A percentile compares a stretch with the other conserved stretches of the same genome.
phyloP scores from a whole-genome alignment of 1,284 basidiomycete genomes.

The Trametes hirsuta region DNA sequence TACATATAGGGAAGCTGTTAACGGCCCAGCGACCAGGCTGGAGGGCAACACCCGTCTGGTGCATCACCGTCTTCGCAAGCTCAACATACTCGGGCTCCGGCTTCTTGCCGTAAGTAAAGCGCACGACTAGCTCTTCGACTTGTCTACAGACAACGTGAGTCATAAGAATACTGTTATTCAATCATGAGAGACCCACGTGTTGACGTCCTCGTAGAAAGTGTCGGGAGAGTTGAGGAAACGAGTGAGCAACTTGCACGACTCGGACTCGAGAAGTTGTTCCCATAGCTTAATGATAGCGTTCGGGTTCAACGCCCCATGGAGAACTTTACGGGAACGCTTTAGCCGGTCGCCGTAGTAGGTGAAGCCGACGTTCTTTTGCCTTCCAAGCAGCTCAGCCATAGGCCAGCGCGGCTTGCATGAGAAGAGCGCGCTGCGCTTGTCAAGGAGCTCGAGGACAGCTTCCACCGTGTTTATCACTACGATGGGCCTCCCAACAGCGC shows the following conservation, averaged over 20 bases:
- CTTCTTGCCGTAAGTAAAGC: slow-evolving; percentile 7
- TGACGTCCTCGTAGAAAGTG: not conserved
- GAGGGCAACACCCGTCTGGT: slow-evolving; percentile 6
- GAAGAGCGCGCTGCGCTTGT: slow-evolving; percentile 10
- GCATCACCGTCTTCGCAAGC: slow-evolving; percentile 7
- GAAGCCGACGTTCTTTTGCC: slow-evolving; percentile 20
- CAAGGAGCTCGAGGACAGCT: slow-evolving; percentile 3
- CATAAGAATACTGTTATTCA: not conserved
- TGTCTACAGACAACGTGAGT: not conserved
- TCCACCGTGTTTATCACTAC: slow-evolving; percentile 8
- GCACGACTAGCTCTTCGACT: slow-evolving; percentile 3
- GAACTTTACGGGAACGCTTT: slow-evolving; percentile 5
- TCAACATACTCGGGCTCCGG: slow-evolving; percentile 1
- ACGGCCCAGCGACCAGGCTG: slow-evolving; percentile 13
- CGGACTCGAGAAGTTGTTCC: not conserved
- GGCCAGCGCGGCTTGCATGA: slow-evolving; percentile 13
- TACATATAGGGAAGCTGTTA: slow-evolving; percentile 6
- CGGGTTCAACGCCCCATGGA: slow-evolving; percentile 6
- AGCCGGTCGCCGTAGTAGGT: slow-evolving; percentile 15
- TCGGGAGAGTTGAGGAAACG: not conserved
- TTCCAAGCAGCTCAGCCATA: slow-evolving; percentile 19
- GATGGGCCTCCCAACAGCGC: not conserved
- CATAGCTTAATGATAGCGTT: slow-evolving; percentile 1
- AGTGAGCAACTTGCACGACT: not conserved
- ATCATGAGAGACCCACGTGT: not conserved